Conservation (phyloP, 2,329 filamentous ascomycete species). For the Talaromyces marneffei region DNA sequence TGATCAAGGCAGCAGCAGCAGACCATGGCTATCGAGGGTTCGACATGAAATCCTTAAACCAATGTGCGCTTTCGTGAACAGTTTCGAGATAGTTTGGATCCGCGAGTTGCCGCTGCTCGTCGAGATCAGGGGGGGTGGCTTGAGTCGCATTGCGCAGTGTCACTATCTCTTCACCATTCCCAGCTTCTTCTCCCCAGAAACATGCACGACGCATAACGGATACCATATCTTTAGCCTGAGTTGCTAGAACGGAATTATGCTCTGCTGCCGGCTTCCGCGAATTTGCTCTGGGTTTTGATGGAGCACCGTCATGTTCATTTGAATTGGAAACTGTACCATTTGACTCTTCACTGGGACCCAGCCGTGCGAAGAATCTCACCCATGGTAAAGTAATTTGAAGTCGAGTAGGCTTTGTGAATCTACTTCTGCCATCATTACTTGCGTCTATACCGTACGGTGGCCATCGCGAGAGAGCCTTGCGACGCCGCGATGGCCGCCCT, state of each 20-base stretch:
- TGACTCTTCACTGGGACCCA: background rate
- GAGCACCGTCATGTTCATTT: background rate
- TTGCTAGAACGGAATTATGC: constrained; percentile 25
- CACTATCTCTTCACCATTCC: constrained; percentile 34
- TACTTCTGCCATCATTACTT: constrained; percentile 18
- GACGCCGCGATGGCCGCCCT: constrained; percentile 23
- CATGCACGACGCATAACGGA: constrained; percentile 39
- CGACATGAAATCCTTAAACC: constrained; percentile 9
- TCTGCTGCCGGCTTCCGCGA: background rate
- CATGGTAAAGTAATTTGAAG: constrained; percentile 30
- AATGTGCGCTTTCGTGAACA: constrained; percentile 6
- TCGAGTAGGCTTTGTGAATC: constrained; percentile 19
- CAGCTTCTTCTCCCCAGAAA: constrained; percentile 39
- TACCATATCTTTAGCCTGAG: constrained; percentile 38
- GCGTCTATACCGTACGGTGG: constrained; percentile 36
- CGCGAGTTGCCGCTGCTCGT: background rate
- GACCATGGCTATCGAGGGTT: background rate
- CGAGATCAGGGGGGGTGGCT: background rate
- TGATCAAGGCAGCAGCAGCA: background rate
- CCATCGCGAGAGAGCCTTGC: constrained; percentile 36
- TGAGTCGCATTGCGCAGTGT: background rate
- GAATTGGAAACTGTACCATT: background rate
- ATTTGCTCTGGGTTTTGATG: background rate
- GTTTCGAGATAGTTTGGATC: constrained; percentile 10
- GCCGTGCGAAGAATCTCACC: constrained; percentile 24